Conservation (phyloP, 768 basidiomycete species). For the Agaricus bisporus region DNA sequence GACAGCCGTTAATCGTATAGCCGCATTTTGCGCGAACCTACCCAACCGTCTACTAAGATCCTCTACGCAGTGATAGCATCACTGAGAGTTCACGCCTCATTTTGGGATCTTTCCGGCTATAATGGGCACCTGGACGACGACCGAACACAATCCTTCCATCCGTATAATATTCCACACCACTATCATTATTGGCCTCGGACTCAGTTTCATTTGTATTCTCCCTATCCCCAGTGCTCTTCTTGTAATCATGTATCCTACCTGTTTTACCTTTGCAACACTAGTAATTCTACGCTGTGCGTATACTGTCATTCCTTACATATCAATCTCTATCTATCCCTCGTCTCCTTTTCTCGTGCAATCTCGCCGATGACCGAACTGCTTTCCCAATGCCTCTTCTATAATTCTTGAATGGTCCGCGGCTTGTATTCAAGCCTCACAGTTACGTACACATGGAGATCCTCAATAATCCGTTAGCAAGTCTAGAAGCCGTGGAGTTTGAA, state of each 20-base stretch:
- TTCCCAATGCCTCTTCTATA: no score
- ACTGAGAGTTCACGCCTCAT: neutral
- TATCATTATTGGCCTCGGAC: constrained; percentile 2
- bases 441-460: no score
- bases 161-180: neutral
- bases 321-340: neutral
- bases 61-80: neutral
- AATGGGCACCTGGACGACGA: no score
- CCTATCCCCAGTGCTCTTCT: neutral
- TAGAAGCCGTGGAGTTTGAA: no score
- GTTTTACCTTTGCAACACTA: constrained; percentile 5
- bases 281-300: neutral
- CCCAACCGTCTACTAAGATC: constrained; percentile 14
- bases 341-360: neutral
- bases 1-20: constrained; percentile 16
- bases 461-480: no score
- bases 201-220: neutral
- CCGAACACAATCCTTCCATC: no score
- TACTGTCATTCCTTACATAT: neutral
- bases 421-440: no score
- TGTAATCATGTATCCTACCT: constrained; percentile 8
- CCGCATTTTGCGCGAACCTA: constrained; percentile 19
- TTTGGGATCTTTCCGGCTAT: neutral
- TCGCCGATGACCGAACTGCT: neutral
- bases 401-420: neutral